Evolutionary conservation across 345 rosid genomes (phyloP).

Genomic region (Eutrema heterophyllum): DNA sequence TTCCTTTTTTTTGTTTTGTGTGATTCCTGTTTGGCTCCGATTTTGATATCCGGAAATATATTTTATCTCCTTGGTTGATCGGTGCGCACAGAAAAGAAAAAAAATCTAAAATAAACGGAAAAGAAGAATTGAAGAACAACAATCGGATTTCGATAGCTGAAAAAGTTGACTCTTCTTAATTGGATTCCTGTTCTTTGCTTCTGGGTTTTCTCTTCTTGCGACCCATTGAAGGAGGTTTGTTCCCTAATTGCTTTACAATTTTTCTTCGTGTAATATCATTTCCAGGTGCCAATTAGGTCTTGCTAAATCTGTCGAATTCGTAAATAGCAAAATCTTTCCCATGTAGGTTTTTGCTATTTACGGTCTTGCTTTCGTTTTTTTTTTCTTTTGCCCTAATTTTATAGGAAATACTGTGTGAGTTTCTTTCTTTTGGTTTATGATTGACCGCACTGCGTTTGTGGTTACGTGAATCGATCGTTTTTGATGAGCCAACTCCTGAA

Average conservation of each 20-base stretch:
- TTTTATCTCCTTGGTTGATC: slow-evolving; percentile 11
- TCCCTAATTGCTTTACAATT: neutral
- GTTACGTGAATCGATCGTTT: neutral
- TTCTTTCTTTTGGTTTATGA: neutral
- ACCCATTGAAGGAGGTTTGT: slow-evolving; percentile 26
- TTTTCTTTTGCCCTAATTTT: neutral
- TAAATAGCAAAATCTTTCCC: neutral
- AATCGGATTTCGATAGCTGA: slow-evolving; percentile 10
- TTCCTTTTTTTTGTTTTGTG: neutral
- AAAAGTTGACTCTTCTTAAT: slow-evolving; percentile 20
- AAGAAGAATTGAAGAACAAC: neutral
- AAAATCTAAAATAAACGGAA: slow-evolving; percentile 4
- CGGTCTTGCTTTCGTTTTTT: slow-evolving; percentile 8
- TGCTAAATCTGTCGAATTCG: neutral
- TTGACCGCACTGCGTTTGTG: neutral
- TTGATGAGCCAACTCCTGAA: neutral
- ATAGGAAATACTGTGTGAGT: neutral
- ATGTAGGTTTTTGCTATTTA: neutral
- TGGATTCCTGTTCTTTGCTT: slow-evolving; percentile 17
- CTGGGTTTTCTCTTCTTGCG: slow-evolving; percentile 18
- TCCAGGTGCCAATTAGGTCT: slow-evolving; percentile 15
- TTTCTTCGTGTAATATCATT: neutral
- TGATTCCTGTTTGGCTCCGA: slow-evolving; percentile 24
- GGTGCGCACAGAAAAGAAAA: slow-evolving; percentile 6
- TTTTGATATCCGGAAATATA: slow-evolving; percentile 17